Evolutionary conservation across 2,329 filamentous ascomycete species (phyloP).

Genomic region (Daldinia sp.): DNA sequence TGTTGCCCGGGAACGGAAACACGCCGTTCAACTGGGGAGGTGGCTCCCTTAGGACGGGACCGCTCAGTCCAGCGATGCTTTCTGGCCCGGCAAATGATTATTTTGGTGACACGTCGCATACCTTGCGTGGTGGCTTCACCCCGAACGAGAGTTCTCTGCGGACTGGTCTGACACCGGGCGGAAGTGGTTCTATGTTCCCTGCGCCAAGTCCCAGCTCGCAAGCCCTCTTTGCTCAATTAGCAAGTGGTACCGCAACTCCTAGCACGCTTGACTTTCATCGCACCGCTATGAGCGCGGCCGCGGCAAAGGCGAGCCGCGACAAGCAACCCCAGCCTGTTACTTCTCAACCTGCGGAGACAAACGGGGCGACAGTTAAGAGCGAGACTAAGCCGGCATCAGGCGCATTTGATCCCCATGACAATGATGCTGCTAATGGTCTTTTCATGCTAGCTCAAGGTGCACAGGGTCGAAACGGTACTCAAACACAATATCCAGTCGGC

Average conservation of each 20-base stretch:
- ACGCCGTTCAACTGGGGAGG: slow-evolving; percentile 83
- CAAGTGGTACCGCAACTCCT: slow-evolving; percentile 86
- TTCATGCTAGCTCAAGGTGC: slow-evolving; percentile 85
- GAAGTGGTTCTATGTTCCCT: slow-evolving; percentile 97
- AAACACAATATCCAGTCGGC: slow-evolving; percentile 61
- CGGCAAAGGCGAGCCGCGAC: slow-evolving; percentile 67
- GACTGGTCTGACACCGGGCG: slow-evolving; percentile 92
- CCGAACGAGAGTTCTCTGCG: slow-evolving; percentile 96
- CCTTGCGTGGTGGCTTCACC: slow-evolving; percentile 86
- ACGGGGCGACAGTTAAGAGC: slow-evolving; percentile 59
- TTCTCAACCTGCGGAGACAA: slow-evolving; percentile 68
- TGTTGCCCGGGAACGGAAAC: slow-evolving; percentile 78
- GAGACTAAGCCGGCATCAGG: slow-evolving; percentile 68
- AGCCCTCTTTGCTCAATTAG: slow-evolving; percentile 82
- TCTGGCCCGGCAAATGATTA: slow-evolving; percentile 88
- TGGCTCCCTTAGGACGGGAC: slow-evolving; percentile 89
- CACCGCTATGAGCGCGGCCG: slow-evolving; percentile 85
- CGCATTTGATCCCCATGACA: slow-evolving; percentile 88
- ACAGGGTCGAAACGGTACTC: slow-evolving; percentile 66
- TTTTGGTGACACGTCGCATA: slow-evolving; percentile 80
- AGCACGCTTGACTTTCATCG: slow-evolving; percentile 94
- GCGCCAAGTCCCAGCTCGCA: slow-evolving; percentile 89
- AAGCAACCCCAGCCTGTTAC: slow-evolving; percentile 56
- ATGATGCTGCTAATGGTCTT: slow-evolving; percentile 93
- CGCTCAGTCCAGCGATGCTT: slow-evolving; percentile 96